A percentile compares a stretch with the other conserved stretches of the same genome.
Conservation (phyloP, 495 filamentous ascomycete species). For the Recurvomyces mirabilis region DNA sequence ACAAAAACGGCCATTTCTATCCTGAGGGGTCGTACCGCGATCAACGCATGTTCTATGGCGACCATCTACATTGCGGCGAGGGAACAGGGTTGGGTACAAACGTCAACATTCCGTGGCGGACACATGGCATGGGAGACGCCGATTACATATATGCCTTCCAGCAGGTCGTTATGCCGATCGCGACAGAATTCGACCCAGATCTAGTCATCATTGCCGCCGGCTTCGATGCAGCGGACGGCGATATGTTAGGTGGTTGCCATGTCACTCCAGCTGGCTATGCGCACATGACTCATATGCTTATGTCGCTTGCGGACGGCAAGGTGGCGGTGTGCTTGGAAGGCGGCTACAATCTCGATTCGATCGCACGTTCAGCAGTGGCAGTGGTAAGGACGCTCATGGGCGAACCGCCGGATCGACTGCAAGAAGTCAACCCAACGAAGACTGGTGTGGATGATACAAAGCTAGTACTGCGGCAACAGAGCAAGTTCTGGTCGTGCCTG, state of each 20-base stretch:
- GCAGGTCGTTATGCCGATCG: constrained; percentile 94
- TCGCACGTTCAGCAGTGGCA: constrained; percentile 80
- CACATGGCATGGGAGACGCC: constrained; percentile 81
- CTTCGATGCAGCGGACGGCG: constrained; percentile 90
- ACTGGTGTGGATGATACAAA: constrained; percentile 40
- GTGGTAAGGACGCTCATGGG: constrained; percentile 91
- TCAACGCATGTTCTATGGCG: constrained; percentile 49
- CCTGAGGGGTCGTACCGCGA: constrained; percentile 40
- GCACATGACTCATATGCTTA: constrained; percentile 98
- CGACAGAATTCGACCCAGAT: constrained; percentile 83
- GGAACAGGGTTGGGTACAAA: constrained; percentile 72
- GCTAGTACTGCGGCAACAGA: constrained; percentile 45
- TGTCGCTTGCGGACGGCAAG: constrained; percentile 86
- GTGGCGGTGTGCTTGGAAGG: constrained; percentile 87
- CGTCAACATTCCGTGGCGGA: constrained; percentile 91
- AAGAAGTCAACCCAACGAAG: constrained; percentile 28
- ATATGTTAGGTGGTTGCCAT: constrained; percentile 82
- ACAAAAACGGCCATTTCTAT: constrained; percentile 72
- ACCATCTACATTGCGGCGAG: constrained; percentile 62
- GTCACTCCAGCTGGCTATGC: constrained; percentile 86
- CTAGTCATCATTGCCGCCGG: constrained; percentile 90
- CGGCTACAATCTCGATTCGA: constrained; percentile 87
- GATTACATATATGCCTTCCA: constrained; percentile 97
- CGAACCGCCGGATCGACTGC: constrained; percentile 70
- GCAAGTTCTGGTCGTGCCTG: constrained; percentile 49